Percentiles rank a stretch among this genome's conserved stretches.
These are phyloP conservation scores for Aspergillus quadrilineatus DNA, from an alignment of 2,329 filamentous ascomycete species.

Conservation along the genomic window DNA sequence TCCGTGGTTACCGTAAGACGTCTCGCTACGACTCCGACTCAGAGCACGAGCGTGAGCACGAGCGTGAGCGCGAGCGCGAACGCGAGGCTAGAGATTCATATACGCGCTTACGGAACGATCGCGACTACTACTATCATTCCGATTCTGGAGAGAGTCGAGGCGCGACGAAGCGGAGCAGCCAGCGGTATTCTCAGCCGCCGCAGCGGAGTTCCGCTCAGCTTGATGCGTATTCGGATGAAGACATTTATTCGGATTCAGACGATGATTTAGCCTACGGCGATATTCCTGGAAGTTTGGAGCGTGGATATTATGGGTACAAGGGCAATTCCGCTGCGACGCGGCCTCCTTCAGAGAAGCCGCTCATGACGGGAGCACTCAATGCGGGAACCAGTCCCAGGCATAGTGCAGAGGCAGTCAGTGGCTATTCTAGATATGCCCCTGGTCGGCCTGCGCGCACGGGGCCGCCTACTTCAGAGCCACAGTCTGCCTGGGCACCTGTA, in stretches of 20 bases:
- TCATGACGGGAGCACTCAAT: slow-evolving; percentile 24
- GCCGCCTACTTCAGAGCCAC: slow-evolving; percentile 17
- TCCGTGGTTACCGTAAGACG: slow-evolving; percentile 20
- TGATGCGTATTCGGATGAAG: slow-evolving; percentile 26
- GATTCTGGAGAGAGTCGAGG: slow-evolving; percentile 23
- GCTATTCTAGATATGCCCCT: slow-evolving; percentile 38
- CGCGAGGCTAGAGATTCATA: slow-evolving; percentile 22
- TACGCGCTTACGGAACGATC: slow-evolving; percentile 16
- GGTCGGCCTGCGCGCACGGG: slow-evolving; percentile 16
- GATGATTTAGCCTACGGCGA: slow-evolving; percentile 44
- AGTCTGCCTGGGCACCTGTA: slow-evolving; percentile 36
- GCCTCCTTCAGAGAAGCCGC: slow-evolving; percentile 8
- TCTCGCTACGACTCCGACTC: slow-evolving; percentile 27
- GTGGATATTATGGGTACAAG: slow-evolving; percentile 19
- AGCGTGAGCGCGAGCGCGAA: slow-evolving; percentile 15
- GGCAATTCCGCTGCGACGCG: slow-evolving; percentile 11
- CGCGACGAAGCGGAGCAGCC: slow-evolving; percentile 14
- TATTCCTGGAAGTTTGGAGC: slow-evolving; percentile 16
- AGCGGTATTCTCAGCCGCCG: slow-evolving; percentile 20
- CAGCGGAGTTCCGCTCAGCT: slow-evolving; percentile 24
- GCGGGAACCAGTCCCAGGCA: slow-evolving; percentile 8
- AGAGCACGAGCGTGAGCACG: slow-evolving; percentile 25
- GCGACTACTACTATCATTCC: slow-evolving; percentile 30
- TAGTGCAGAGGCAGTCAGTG: slow-evolving; percentile 19
- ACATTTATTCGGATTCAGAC: slow-evolving; percentile 31